Base-by-base conservation (phyloP, 1,284 basidiomycete species). In the Stygiomarasmius scandens region DNA sequence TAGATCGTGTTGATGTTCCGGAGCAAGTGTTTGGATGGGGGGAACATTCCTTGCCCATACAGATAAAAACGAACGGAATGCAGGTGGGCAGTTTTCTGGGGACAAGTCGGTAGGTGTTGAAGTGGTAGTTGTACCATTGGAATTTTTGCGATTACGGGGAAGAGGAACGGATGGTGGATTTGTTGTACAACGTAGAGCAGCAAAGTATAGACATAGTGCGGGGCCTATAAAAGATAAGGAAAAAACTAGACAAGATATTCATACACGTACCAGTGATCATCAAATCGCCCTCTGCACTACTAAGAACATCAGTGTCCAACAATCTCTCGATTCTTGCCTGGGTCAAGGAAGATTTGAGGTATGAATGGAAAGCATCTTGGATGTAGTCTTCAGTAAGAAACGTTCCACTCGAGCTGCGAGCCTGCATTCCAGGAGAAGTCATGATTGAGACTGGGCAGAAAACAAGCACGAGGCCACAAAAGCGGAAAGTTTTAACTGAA, bases 361-460 rank as follows among this genome's bases (percentile, higher is more conserved):
- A 90, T 61, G 80, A 82, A 69, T 93, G 90, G 67, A 93, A 93
- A 60, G 82, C 84, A 63, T 90, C 82, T 60, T 90, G 87, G 23
- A 92, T 78, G 56, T 82, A 80, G 56, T 81, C 68, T 64, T 92
- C 90, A 1, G 82, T 75, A 14, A 90, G 76, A 29, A 66, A 63
- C 27, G 61, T 56, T 27, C 47, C 59, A 47, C 54, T 60, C 19
- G 16, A 59, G 41, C 45, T 53, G 36, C 58, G 58, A 34, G 58
- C 49, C 29, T 60, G 58, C 6, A 41, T 25, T 3, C 24, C 4
- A 19, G 38, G 44, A 22, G 54, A 48, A 25, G 46, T n/a, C 32
- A 41, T 49, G 32, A n/a, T n/a, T n/a, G 36, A n/a, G n/a, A n/a
- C n/a, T n/a, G n/a, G n/a, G n/a, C n/a, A n/a, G n/a, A 32, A 32